Conservation (phyloP, 306 rosid species). For the Lablab purpureus region DNA sequence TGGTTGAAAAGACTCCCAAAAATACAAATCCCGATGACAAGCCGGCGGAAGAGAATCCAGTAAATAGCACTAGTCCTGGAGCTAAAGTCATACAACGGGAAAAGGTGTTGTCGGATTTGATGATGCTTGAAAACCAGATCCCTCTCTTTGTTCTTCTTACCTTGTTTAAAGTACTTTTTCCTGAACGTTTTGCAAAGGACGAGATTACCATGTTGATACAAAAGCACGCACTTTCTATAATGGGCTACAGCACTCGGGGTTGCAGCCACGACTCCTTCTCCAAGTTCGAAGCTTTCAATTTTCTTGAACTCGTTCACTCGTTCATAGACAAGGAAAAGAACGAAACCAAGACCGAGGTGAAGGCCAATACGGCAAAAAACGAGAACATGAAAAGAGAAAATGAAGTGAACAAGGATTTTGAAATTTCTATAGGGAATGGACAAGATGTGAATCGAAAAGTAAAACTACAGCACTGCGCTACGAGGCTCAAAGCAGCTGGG, state of each 20-base stretch:
- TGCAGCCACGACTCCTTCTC: background rate
- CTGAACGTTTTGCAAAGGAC: background rate
- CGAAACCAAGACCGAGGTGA: too few relatives aligned
- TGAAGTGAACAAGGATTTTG: too few relatives aligned
- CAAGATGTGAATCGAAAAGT: background rate
- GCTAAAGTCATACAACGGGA: background rate
- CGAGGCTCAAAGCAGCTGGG: background rate
- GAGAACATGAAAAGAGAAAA: too few relatives aligned
- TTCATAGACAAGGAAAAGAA: background rate
- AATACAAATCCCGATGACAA: too few relatives aligned
- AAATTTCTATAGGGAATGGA: background rate
- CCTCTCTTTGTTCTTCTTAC: background rate
- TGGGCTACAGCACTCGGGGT: background rate
- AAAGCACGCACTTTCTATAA: background rate
- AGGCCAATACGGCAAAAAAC: too few relatives aligned
- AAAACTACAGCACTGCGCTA: background rate
- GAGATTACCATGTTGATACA: background rate
- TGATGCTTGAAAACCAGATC: slow-evolving; percentile 6
- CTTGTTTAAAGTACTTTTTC: background rate
- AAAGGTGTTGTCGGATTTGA: background rate
- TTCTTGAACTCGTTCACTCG: background rate
- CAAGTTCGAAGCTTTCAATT: background rate
- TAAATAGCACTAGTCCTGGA: background rate
- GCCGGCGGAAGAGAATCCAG: background rate
- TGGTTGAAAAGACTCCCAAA: too few relatives aligned